Base-by-base conservation (phyloP, 257 asterid genomes). In the Galeopsis tetrahit region DNA sequence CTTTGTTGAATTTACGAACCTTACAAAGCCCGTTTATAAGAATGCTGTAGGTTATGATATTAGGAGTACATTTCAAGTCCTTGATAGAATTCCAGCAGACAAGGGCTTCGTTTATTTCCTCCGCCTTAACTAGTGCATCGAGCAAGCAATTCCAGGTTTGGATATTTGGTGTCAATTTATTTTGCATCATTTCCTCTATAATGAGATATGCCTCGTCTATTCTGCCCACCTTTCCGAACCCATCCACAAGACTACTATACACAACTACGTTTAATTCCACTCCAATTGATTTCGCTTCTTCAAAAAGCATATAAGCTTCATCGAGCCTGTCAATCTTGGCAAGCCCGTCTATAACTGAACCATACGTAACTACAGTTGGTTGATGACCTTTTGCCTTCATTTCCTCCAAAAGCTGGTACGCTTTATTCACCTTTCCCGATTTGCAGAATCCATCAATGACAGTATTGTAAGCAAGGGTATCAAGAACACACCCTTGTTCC, bases 141-240 rank as follows among this genome's bases (percentile, higher is more conserved):
- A 94, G 96, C 85, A 94, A 85, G 84, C 98, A 94, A 82, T 89
- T 94, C 99, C 99, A 94, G 9, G 98, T 91, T 64, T 94, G 93
- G 53, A 85, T 79, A 66, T 88, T 89, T 1, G 99, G 98, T 0
- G 72, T 84, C 66, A 91, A 69, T 8, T 86, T 87, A 40, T 75
- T 87, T 72, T 94, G 98, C 97, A 91, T 91, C 90, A 94, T 83
- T 76, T 94, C 99, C 75, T 94, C 99, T 81, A 91, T 83, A 70
- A 94, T 80, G 68, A 94, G 90, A 81, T 94, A 91, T 34, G 99
- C 98, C 78, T 94, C 98, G 35, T 94, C 99, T 5, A 94, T 87
- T 82, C 99, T 87, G 35, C 98, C 97, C 61, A 94, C 97, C 69
- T 94, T 94, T 74, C 97, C 99, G 9, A 91, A 94, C 46, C 98